A percentile compares a stretch with the other conserved stretches of the same genome.
These are phyloP conservation scores for Byssochlamys sp. DNA, from an alignment of 2,329 filamentous ascomycete genomes.

Conservation along the genomic window DNA sequence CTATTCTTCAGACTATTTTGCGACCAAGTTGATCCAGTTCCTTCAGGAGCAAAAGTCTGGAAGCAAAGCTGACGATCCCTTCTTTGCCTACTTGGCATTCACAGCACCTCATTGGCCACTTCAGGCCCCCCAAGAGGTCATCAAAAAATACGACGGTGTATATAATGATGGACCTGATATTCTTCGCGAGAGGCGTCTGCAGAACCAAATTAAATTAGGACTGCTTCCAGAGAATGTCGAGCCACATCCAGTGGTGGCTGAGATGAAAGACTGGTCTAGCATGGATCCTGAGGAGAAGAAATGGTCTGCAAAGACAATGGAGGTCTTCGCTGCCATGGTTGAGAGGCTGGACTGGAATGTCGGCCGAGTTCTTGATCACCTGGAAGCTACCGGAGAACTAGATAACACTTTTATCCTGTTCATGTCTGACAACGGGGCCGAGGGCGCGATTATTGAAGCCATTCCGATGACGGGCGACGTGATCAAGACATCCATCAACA, in stretches of 20 bases:
- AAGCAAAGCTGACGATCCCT: slow-evolving; percentile 32
- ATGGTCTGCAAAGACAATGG: slow-evolving; percentile 45
- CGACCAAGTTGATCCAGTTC: slow-evolving; percentile 16
- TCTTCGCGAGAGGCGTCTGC: slow-evolving; percentile 45
- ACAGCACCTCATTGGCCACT: slow-evolving; percentile 57
- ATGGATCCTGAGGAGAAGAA: slow-evolving; percentile 29
- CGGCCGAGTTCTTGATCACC: slow-evolving; percentile 49
- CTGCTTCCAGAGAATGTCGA: slow-evolving; percentile 42
- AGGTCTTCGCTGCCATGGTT: slow-evolving; percentile 56
- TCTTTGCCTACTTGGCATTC: slow-evolving; percentile 54
- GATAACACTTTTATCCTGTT: slow-evolving; percentile 58
- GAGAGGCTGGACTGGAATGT: slow-evolving; percentile 53
- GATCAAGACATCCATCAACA: slow-evolving; percentile 46
- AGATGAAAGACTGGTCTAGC: slow-evolving; percentile 36
- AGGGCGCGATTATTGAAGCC: slow-evolving; percentile 50
- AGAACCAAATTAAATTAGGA: slow-evolving; percentile 48
- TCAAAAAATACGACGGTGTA: slow-evolving; percentile 49
- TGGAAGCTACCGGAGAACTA: slow-evolving; percentile 47
- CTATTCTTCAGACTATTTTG: slow-evolving; percentile 48
- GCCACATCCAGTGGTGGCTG: slow-evolving; percentile 27
- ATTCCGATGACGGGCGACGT: slow-evolving; percentile 47
- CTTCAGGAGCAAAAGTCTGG: not conserved
- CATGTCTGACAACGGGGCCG: slow-evolving; percentile 55
- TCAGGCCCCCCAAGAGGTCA: slow-evolving; percentile 48
- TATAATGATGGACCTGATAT: slow-evolving; percentile 54